phyloP scores from a whole-genome alignment of 805 yeast species.

The Saturnispora gosingensis region DNA sequence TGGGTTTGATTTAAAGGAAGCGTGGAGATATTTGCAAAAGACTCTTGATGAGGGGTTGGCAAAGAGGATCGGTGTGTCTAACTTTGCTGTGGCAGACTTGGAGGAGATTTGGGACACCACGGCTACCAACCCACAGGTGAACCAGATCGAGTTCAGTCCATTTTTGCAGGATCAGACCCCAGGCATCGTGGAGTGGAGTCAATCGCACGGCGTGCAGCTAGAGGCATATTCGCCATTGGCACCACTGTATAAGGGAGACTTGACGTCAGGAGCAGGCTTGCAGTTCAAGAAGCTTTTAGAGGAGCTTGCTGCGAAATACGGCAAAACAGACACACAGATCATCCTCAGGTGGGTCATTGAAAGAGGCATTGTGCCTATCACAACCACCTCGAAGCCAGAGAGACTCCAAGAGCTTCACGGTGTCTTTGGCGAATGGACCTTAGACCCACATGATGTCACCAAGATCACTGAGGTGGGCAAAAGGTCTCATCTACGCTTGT shows the following conservation, averaged over 20 bases:
- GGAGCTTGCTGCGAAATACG: conserved; percentile 28
- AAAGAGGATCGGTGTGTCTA: conserved; percentile 71
- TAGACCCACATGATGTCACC: conserved; percentile 24
- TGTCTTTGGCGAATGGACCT: conserved; percentile 27
- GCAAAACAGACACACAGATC: conserved; percentile 31
- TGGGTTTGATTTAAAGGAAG: conserved; percentile 39
- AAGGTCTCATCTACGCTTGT: conserved; percentile 21
- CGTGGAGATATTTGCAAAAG: conserved; percentile 50
- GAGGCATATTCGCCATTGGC: conserved; percentile 65
- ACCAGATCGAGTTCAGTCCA: conserved; percentile 65
- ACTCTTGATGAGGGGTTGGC: conserved; percentile 45
- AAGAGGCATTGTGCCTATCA: conserved; percentile 35
- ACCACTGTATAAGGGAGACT: conserved; percentile 42
- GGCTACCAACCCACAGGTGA: conserved; percentile 42
- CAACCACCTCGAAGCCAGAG: conserved; percentile 35
- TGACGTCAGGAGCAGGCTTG: conserved; percentile 30
- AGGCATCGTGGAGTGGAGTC: conserved; percentile 42
- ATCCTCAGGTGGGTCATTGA: conserved; percentile 38
- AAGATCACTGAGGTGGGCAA: conserved; percentile 20
- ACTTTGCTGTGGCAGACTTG: conserved; percentile 43
- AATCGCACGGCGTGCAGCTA: conserved; percentile 39
- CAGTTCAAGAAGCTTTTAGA: conserved; percentile 27
- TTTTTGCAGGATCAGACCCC: conserved; percentile 57
- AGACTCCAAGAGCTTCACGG: conserved; percentile 32
- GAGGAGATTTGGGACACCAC: conserved; percentile 35